Percentiles rank a stretch among this genome's conserved stretches.
Conservation (phyloP, 176 grass and related monocot genomes). For the Avena sativa region DNA sequence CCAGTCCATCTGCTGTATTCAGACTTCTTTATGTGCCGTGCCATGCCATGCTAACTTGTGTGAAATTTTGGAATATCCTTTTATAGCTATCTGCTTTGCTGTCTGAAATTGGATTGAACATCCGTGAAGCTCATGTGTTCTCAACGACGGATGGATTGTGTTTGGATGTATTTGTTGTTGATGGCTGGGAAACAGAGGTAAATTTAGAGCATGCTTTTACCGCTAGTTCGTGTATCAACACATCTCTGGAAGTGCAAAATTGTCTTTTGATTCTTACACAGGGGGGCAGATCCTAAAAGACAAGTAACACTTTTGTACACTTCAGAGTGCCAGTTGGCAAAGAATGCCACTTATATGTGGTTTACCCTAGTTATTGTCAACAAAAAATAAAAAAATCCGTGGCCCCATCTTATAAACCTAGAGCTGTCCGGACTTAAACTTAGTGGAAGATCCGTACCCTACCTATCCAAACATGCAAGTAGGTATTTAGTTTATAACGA, state of each 20-base stretch:
- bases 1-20: not conserved
- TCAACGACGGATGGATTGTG: conserved; percentile 93
- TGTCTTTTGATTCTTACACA: not conserved
- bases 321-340: conserved; percentile 6
- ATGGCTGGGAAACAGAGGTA: conserved; percentile 90
- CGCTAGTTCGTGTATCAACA: not conserved
- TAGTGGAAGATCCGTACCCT: not conserved
- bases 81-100: conserved; percentile 79
- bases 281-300: not conserved
- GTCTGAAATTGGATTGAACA: conserved; percentile 81
- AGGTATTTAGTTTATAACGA: conserved; percentile 17
- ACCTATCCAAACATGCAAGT: not conserved
- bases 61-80: conserved; percentile 29
- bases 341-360: not conserved
- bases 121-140: conserved; percentile 99
- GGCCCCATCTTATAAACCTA: conserved; percentile 23
- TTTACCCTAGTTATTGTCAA: conserved; percentile 1
- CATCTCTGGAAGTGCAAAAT: not conserved
- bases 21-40: not conserved
- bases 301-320: not conserved
- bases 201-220: conserved; percentile 3
- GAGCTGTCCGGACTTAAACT: not conserved
- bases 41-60: conserved; percentile 27
- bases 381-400: not conserved
- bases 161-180: conserved; percentile 94